Evolutionary conservation across 345 rosid species (phyloP), one percentile per base, ranked within the genome.

Genomic region (Aquilaria yunnanensis): DNA sequence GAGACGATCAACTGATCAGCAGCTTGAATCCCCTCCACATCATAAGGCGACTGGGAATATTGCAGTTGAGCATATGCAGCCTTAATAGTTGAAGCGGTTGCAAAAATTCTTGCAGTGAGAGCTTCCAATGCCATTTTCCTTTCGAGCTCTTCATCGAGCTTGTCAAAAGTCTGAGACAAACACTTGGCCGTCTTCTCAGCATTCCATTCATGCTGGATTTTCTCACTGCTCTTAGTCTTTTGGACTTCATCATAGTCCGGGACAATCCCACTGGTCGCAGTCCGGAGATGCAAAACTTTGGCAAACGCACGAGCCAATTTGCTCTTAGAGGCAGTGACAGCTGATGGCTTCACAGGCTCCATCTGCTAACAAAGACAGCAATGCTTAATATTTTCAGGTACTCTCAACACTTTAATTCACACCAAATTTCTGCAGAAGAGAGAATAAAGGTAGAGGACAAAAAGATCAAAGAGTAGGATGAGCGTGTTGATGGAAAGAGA

Each of bases 61-160:
- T 94, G 99, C 59, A 94, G 59, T 72, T 86, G 91, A 5, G 92
- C 90, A 65, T 94, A 94, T 0, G 83, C 77, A 0, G 99, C 84
- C 70, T 94, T 94, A 9, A 83, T 71, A 1, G 91, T 73, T 6
- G 99, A 94, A 67, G 85, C 47, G 46, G 82, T 71, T n/a, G 99
- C 92, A 62, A 88, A 94, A 29, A 86, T 66, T 71, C 80, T 90
- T 0, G 96, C 90, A 14, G 82, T 72, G 75, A 80, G 81, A 5
- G 92, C 97, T 71, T 94, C 92, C 70, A 81, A 43, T 45, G 86
- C 74, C 30, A 77, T 14, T 30, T 68, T 67, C 29, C 72, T 71
- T 56, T 75, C 75, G 62, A 51, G 61, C 62, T 80, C 81, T 30
- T 81, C 80, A 30, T 81, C 83, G 71, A 73, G 73, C 9, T 80